A percentile compares a stretch with the other conserved stretches of the same genome.
phyloP scores from a whole-genome alignment of 1,139 yeast species.

The Taphrina confusa region DNA sequence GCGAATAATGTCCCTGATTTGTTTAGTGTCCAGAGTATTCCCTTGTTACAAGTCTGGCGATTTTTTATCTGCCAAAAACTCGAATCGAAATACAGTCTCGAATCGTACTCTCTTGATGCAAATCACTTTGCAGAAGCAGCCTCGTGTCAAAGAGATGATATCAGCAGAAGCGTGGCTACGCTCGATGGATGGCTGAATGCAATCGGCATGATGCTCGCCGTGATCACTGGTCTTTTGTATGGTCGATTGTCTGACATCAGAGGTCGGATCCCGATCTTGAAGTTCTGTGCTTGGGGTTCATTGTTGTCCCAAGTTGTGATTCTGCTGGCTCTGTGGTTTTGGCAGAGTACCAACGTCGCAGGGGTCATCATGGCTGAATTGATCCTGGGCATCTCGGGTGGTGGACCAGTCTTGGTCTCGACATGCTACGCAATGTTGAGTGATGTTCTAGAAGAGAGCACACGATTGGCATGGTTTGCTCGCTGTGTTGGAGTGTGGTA shows the following conservation, averaged over 20 bases:
- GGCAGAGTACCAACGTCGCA: not conserved
- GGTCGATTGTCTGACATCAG: conserved; percentile 8
- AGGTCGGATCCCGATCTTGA: not conserved
- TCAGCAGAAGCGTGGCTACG: not conserved
- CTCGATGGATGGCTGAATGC: conserved; percentile 10
- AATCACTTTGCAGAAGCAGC: not conserved
- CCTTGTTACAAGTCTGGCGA: conserved; percentile 14
- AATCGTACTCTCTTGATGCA: not conserved
- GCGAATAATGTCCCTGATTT: not conserved
- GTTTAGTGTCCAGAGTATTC: not conserved
- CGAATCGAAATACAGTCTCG: not conserved
- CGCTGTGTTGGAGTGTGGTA: conserved; percentile 2
- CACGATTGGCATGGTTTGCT: not conserved
- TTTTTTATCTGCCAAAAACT: not conserved
- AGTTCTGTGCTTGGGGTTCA: not conserved
- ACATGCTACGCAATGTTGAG: conserved; percentile 9
- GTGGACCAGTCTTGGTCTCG: not conserved
- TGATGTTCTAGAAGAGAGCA: not conserved
- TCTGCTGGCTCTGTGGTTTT: conserved; percentile 1
- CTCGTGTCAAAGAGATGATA: not conserved
- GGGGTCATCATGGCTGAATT: not conserved
- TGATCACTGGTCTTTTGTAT: not conserved
- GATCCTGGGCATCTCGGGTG: not conserved
- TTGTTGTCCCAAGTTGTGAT: conserved; percentile 2
- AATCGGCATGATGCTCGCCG: conserved; percentile 2